These are phyloP conservation scores for Rhizoclosmatium globosum DNA, from an alignment of 192 early-diverging fungal species.

Conservation along the genomic window DNA sequence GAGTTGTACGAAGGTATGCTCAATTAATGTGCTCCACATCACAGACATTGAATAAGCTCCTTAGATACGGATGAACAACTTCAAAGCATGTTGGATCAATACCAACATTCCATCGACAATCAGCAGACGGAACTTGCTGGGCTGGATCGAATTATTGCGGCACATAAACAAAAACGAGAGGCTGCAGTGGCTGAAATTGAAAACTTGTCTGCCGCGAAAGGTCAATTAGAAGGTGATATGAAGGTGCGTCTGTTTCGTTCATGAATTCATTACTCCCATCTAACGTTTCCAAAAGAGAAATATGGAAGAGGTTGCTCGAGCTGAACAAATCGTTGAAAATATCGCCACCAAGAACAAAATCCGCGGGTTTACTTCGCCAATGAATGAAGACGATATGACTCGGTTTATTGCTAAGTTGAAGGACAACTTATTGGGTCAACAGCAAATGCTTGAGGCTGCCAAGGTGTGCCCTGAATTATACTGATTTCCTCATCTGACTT, in stretches of 20 bases:
- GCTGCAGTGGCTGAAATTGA: slow-evolving; percentile 3
- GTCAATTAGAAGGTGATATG: slow-evolving; percentile 64
- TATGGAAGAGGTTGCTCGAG: neutral
- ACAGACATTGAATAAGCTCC: no score
- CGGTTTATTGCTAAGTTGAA: slow-evolving; percentile 58
- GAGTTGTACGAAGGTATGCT: slow-evolving; percentile 47
- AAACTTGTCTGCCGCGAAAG: slow-evolving; percentile 24
- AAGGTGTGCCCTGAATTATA: no score
- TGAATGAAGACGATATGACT: slow-evolving; percentile 50
- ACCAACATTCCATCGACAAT: slow-evolving; percentile 34
- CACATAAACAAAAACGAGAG: neutral
- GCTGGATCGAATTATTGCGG: neutral
- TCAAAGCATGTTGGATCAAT: slow-evolving; percentile 58
- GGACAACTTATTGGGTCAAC: neutral
- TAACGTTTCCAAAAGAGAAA: neutral
- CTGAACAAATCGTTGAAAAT: neutral
- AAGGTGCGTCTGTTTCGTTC: slow-evolving; percentile 39
- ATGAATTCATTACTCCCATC: neutral
- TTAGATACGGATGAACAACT: slow-evolving; percentile 72
- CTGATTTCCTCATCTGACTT: no score
- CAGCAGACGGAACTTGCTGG: slow-evolving; percentile 16
- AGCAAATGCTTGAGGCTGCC: neutral
- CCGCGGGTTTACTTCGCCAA: slow-evolving; percentile 44
- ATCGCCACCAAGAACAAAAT: slow-evolving; percentile 20
- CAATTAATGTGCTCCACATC: neutral